Conservation (phyloP, 306 rosid genomes). For the Inga oerstediana region DNA sequence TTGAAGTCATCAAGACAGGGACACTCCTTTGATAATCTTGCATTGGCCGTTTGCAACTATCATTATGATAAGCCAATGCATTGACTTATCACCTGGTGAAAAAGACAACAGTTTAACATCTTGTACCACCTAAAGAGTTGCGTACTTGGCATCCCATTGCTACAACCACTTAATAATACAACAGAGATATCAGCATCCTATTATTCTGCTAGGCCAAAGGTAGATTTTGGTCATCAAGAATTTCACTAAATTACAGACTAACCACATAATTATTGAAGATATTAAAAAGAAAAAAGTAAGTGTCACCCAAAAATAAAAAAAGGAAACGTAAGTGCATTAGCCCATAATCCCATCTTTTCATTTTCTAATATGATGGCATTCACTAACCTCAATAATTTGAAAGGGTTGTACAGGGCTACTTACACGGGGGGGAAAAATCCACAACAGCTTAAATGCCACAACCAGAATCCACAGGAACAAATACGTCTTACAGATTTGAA, state of each 20-base stretch:
- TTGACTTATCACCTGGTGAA: conserved; percentile 25
- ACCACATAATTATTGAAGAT: conserved; percentile 13
- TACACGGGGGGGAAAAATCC: background rate
- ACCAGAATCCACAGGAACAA: conserved; percentile 28
- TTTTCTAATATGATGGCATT: background rate
- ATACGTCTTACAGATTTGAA: background rate
- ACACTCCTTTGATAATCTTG: conserved; percentile 36
- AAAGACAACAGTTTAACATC: conserved; percentile 24
- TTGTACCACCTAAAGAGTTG: conserved; percentile 35
- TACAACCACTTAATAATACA: background rate
- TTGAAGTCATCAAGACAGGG: conserved; percentile 42
- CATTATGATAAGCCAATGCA: conserved; percentile 31
- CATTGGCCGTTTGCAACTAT: conserved; percentile 37
- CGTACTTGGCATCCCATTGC: conserved; percentile 29
- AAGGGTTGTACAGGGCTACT: background rate
- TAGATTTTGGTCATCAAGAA: conserved; percentile 25
- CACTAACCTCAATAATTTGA: background rate
- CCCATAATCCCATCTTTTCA: background rate
- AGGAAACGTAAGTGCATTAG: background rate
- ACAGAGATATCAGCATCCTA: conserved; percentile 7
- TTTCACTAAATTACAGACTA: background rate
- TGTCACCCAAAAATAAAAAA: background rate
- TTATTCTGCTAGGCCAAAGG: background rate
- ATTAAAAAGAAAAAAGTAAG: background rate
- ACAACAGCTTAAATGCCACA: background rate